Evolutionary conservation across 441 rosid genomes (phyloP), one percentile per base, ranked within the genome.

Genomic region (Euphorbia schlechtendalii): DNA sequence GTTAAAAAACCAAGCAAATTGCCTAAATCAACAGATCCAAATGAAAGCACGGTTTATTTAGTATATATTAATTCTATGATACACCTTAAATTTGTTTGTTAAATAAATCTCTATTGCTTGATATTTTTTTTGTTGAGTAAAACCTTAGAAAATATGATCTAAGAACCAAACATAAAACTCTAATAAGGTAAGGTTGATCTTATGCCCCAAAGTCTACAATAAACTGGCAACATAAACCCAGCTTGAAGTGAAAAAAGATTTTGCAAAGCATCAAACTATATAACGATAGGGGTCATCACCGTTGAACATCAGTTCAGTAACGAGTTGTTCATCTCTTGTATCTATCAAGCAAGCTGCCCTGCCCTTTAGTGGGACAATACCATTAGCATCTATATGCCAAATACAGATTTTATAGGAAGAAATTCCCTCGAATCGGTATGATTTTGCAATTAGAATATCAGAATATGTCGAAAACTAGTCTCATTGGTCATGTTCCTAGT

Each of bases 341-440:
- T 93, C 99, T 71, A 93, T 86, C 85, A 93, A 86, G 80, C 97
- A 93, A 63, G 99, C 97, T 78, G 97, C 99, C 71, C 99, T 81
- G 68, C 99, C 99, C 77, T 93, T 93, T 58, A 93, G 69, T 80
- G 82, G 96, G 74, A 93, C 96, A 8, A 93, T 87, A 75, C 96
- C 86, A 74, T 87, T 95, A n/a, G 84, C 90, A 75, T 90, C 83
- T 69, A 90, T 81, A 77, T 93, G 97, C n/a, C n/a, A n/a, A n/a
- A n/a, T n/a, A 27, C 30, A 27, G 30, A 27, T 27, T 27, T 27
- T 27, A 1, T 27, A 27, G 76, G 71, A 86, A 80, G 40, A 76
- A 71, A 60, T 85, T 92, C 75, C 96, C 92, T 0, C 67, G 52
- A 69, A 73, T 86, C 13, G 76, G 76, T 68, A 61, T 63, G 75